Conservation (phyloP, 768 basidiomycete species). For the Trametes punicea region DNA sequence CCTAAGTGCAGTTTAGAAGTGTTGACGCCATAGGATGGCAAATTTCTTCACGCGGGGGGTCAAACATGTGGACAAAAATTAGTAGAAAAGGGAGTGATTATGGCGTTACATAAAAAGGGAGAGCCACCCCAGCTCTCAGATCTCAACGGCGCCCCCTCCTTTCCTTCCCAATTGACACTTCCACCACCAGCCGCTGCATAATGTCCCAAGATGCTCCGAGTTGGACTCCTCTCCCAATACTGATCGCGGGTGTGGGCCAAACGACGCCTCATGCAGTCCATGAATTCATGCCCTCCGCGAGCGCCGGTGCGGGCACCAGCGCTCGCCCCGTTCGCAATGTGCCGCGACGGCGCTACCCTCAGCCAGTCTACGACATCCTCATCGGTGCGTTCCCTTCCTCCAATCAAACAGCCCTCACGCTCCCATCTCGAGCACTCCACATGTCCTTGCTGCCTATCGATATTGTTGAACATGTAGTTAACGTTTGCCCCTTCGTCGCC, state of each 20-base stretch:
- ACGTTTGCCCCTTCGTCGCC: background rate
- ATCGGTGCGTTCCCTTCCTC: background rate
- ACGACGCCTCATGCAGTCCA: background rate
- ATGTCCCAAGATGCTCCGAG: constrained; percentile 1
- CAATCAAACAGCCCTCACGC: background rate
- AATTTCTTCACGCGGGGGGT: background rate
- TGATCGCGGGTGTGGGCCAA: background rate
- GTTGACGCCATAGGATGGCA: background rate
- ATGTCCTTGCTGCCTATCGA: too few relatives aligned
- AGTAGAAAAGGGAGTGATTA: background rate
- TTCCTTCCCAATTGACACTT: background rate
- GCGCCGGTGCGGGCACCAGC: background rate
- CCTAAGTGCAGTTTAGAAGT: background rate
- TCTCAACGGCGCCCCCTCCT: background rate
- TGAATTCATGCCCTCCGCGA: background rate
- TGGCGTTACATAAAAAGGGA: background rate
- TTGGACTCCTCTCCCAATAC: constrained; percentile 1
- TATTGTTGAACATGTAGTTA: background rate
- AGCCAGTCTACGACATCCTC: constrained; percentile 4
- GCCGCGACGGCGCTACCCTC: constrained; percentile 1
- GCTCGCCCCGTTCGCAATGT: background rate
- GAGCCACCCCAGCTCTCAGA: background rate
- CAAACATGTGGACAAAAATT: background rate
- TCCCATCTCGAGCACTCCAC: background rate
- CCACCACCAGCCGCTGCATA: background rate